Base-by-base conservation (phyloP, 331 rosid genomes). In the Cydonia oblonga region DNA sequence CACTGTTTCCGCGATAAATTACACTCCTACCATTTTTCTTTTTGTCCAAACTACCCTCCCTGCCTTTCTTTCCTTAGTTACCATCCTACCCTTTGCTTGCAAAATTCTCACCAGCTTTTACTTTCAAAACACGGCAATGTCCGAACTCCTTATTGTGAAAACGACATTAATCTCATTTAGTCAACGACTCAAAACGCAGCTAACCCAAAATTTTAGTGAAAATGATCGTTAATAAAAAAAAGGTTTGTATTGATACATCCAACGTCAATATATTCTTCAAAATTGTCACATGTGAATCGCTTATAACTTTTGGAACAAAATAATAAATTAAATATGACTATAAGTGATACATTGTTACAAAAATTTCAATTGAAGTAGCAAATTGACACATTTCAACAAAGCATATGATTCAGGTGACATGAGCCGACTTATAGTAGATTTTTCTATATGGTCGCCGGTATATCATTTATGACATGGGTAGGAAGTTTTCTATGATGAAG, bases 1-100 rank as follows among this genome's bases (percentile, higher is more conserved):
- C 90, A 18, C 82, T 60, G 28, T 85, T 86, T 81, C 33, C 62
- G 25, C 57, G 51, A 69, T 81, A 67, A 81, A 87, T 72, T 82
- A 86, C 89, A 63, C 61, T 10, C 28, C 18, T 79, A 35, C 88
- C 90, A 84, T 10, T 68, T 65, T 33, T n/a, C 25, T 2, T 14
- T 26, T 14, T 40, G 33, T 79, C 78, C 79, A 63, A 79, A 87
- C 73, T 82, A 82, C 89, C 68, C 86, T 26, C 66, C 44, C 6
- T 16, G 12, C 23, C 19, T 14, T 16, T 6, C 46, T 2, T 18
- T 26, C 9, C 26, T 12, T 25, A 20, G 29, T 58, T 29, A 26
- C 46, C 30, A 19, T 25, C 24, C 12, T 26, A 28, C 76, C 76
- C 29, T 15, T 23, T 19, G 0, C 24, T 44, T 25, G 11, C 66